These are phyloP conservation scores for Nothophoma quercina DNA, from an alignment of 2,329 filamentous ascomycete genomes.

Conservation along the genomic window DNA sequence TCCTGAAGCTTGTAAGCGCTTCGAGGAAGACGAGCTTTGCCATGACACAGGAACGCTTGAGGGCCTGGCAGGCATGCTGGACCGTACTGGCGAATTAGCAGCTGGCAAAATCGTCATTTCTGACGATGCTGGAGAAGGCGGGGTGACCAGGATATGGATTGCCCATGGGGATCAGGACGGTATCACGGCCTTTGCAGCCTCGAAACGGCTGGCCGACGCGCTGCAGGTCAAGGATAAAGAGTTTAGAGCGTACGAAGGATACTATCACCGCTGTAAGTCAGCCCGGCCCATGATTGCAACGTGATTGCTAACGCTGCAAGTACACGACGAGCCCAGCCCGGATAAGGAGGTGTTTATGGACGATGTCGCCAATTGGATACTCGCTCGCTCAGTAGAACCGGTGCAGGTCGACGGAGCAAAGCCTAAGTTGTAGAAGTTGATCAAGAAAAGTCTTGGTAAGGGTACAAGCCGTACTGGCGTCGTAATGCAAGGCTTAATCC, in stretches of 20 bases:
- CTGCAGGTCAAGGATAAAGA: slow-evolving; percentile 70
- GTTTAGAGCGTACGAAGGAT: slow-evolving; percentile 77
- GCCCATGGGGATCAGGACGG: slow-evolving; percentile 79
- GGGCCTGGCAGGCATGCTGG: slow-evolving; percentile 77
- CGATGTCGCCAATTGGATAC: slow-evolving; percentile 48
- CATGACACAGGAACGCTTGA: slow-evolving; percentile 89
- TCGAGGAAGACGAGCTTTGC: slow-evolving; percentile 72
- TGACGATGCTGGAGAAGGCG: slow-evolving; percentile 56
- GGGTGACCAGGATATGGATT: slow-evolving; percentile 72
- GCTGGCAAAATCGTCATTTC: slow-evolving; percentile 59
- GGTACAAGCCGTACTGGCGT: slow-evolving; percentile 14
- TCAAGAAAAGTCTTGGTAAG: neutral
- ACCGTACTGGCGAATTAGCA: slow-evolving; percentile 70
- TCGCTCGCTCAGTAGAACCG: slow-evolving; percentile 41
- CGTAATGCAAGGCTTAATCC: slow-evolving; percentile 14
- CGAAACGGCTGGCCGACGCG: slow-evolving; percentile 68
- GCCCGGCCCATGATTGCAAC: neutral
- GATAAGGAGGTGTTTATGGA: slow-evolving; percentile 46
- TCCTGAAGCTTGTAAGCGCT: slow-evolving; percentile 65
- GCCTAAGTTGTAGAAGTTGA: slow-evolving; percentile 40
- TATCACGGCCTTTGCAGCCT: slow-evolving; percentile 71
- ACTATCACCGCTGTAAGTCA: slow-evolving; percentile 72
- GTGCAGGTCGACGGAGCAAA: slow-evolving; percentile 40
- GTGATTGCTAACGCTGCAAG: slow-evolving; percentile 33
- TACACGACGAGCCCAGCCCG: slow-evolving; percentile 48